A percentile compares a stretch with the other conserved stretches of the same genome.
These are phyloP conservation scores for Schrenkiella parvula DNA, from an alignment of 345 rosid species.

Conservation along the genomic window DNA sequence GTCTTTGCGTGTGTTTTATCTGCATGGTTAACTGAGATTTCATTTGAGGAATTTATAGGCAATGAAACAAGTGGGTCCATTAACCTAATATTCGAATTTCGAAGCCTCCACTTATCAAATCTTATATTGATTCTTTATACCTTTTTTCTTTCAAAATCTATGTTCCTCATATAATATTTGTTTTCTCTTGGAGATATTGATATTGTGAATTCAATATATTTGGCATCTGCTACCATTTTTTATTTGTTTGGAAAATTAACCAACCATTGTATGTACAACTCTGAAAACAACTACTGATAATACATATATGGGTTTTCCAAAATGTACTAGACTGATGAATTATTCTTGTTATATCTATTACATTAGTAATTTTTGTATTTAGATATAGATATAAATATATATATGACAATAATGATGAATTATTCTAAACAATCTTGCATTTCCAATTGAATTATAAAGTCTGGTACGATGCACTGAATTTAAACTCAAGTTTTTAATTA, in stretches of 20 bases:
- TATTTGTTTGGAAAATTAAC: not conserved
- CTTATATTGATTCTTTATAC: conserved; percentile 8
- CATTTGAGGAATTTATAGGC: conserved; percentile 25
- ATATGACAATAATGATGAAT: not conserved
- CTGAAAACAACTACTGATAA: not conserved
- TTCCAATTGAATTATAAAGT: not conserved
- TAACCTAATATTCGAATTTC: conserved; percentile 29
- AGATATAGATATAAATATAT: not conserved
- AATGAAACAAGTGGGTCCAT: conserved; percentile 25
- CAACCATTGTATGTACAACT: not conserved
- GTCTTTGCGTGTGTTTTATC: conserved; percentile 4
- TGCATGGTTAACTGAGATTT: conserved; percentile 29
- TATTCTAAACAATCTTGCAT: not conserved
- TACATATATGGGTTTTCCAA: too few relatives aligned
- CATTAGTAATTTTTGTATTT: not conserved
- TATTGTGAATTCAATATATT: conserved; percentile 8
- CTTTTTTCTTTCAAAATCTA: conserved; percentile 18
- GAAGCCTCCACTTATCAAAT: conserved; percentile 27
- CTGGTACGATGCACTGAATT: not conserved
- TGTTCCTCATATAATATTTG: not conserved
- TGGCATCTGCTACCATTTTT: conserved; percentile 4
- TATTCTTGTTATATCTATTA: not conserved
- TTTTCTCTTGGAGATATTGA: not conserved
- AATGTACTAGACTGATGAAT: too few relatives aligned
- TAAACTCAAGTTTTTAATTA: not conserved